phyloP scores from a whole-genome alignment of 148 eudicot species.

The Camellia lanceoleosa region DNA sequence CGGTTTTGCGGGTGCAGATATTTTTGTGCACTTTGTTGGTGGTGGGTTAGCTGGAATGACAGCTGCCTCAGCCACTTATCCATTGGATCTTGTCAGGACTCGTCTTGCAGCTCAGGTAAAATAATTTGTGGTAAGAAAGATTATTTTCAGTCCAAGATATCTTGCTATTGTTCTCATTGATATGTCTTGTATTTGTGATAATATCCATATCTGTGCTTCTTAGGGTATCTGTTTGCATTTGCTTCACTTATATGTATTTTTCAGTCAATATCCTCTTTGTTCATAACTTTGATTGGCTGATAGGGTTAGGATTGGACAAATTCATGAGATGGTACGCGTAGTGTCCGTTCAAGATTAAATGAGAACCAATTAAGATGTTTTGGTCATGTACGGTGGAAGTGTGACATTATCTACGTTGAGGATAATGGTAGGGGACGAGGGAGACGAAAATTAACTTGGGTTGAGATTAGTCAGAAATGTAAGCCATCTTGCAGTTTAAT shows the following conservation, averaged over 20 bases:
- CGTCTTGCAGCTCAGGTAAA: conserved; percentile 57
- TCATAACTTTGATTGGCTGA: not conserved
- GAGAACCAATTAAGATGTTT: not conserved
- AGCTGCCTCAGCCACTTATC: conserved; percentile 61
- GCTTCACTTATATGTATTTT: not conserved
- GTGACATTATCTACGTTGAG: not conserved
- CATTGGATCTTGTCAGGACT: conserved; percentile 57
- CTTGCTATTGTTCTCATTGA: not conserved
- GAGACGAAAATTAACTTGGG: not conserved
- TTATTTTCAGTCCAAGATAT: not conserved
- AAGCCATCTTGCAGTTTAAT: too few relatives aligned
- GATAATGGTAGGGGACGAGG: not conserved
- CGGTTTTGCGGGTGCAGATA: conserved; percentile 33
- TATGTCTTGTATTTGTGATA: too few relatives aligned
- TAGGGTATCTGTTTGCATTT: not conserved
- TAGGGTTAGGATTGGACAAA: not conserved
- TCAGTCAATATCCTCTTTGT: not conserved
- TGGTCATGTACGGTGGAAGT: not conserved
- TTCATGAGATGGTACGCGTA: not conserved
- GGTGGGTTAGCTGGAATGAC: conserved; percentile 91
- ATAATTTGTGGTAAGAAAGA: not conserved
- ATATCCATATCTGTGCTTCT: not conserved
- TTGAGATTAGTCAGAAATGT: too few relatives aligned
- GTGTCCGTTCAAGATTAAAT: not conserved
- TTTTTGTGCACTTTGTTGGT: conserved; percentile 57